Evolutionary conservation across 768 basidiomycete species (phyloP).

Genomic region (Mycena chlorophos): DNA sequence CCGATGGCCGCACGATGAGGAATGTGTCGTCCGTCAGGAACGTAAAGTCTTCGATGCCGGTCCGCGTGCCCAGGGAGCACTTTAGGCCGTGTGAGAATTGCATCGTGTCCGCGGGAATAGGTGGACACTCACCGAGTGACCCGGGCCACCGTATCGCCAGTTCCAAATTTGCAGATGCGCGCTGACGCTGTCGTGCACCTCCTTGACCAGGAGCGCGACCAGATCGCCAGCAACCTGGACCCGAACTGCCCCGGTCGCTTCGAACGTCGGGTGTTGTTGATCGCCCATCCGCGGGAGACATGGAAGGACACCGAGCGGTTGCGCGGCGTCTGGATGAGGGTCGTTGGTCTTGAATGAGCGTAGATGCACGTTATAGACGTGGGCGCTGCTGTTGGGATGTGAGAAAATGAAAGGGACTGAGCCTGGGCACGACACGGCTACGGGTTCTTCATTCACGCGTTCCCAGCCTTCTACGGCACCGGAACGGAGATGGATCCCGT

Average conservation of each 20-base stretch:
- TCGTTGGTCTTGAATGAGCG: conserved; percentile 52
- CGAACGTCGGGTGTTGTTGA: conserved; percentile 28
- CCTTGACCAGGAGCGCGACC: conserved; percentile 52
- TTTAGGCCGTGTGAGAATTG: conserved; percentile 22
- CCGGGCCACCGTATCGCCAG: conserved; percentile 43
- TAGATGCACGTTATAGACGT: conserved; percentile 51
- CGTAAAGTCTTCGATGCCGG: conserved; percentile 55
- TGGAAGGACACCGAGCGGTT: conserved; percentile 34
- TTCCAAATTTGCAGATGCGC: conserved; percentile 55
- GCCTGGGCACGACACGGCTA: too few relatives aligned
- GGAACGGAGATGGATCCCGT: not conserved
- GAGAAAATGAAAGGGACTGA: too few relatives aligned
- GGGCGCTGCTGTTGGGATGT: conserved; percentile 35
- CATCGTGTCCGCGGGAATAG: conserved; percentile 1
- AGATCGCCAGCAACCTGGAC: conserved; percentile 49
- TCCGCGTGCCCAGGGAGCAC: conserved; percentile 42
- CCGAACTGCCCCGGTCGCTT: conserved; percentile 42
- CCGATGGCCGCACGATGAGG: conserved; percentile 47
- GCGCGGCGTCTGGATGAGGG: conserved; percentile 46
- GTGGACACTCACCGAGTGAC: conserved; percentile 38
- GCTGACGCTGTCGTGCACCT: conserved; percentile 39
- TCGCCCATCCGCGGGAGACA: conserved; percentile 37
- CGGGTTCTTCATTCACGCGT: conserved; percentile 5
- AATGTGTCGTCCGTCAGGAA: conserved; percentile 48
- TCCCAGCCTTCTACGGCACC: too few relatives aligned